Conservation (phyloP, 441 rosid genomes). For the Populus hybrid region DNA sequence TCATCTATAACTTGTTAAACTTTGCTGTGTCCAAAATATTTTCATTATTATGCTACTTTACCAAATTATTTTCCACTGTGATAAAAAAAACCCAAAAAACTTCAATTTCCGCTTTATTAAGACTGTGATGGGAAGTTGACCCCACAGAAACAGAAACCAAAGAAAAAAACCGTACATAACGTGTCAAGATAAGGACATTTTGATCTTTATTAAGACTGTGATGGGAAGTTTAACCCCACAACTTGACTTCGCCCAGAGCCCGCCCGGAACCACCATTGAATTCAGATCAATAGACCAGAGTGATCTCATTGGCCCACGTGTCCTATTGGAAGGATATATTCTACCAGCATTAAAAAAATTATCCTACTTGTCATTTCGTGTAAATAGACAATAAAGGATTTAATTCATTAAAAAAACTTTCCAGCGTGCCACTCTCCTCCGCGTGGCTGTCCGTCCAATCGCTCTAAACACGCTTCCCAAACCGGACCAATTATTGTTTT, state of each 20-base stretch:
- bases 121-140: background rate
- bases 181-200: slow-evolving; percentile 24
- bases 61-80: background rate
- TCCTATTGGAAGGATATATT: slow-evolving; percentile 13
- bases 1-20: too few species aligned
- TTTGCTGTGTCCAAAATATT: too few species aligned
- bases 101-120: background rate
- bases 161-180: slow-evolving; percentile 8
- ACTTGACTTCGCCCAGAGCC: background rate
- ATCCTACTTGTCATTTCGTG: background rate
- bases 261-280: background rate
- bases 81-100: background rate
- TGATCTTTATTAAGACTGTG: background rate
- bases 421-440: background rate
- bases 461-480: background rate
- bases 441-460: background rate
- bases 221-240: slow-evolving; percentile 14
- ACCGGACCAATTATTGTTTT: background rate
- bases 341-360: background rate
- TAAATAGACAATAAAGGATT: background rate
- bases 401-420: background rate
- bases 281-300: background rate
- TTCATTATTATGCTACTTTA: too few species aligned
- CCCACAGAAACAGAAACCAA: background rate
- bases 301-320: slow-evolving; percentile 23